Percentiles rank a stretch among this genome's conserved stretches.
Conservation (phyloP, 495 filamentous ascomycete genomes). For the Astrocystis sublimbata region DNA sequence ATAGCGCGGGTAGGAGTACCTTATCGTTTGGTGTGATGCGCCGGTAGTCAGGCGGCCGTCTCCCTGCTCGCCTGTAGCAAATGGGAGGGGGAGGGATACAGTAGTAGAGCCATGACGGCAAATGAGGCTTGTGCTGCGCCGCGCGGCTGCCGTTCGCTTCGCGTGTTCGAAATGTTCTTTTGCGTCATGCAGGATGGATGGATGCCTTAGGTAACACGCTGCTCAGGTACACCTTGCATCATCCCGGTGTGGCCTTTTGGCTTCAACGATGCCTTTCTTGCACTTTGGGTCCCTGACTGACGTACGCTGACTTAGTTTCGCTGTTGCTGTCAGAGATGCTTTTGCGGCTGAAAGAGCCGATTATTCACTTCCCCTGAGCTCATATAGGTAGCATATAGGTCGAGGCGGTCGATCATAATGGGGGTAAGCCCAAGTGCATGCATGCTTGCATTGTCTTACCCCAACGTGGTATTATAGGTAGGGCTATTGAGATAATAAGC, state of each 20-base stretch:
- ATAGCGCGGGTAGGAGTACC: background rate
- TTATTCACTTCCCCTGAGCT: background rate
- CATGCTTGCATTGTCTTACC: background rate
- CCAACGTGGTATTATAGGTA: constrained; percentile 17
- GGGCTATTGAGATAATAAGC: constrained; percentile 13
- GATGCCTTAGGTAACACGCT: background rate
- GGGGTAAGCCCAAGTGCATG: background rate
- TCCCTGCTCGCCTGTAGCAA: background rate
- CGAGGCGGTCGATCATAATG: constrained; percentile 2
- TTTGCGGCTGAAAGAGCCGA: constrained; percentile 12
- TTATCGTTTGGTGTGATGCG: background rate
- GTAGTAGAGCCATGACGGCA: too few relatives aligned
- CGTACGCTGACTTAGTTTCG: too few relatives aligned
- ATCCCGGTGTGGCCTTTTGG: background rate
- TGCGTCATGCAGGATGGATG: constrained; percentile 1
- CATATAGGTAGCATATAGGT: background rate
- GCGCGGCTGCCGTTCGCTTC: constrained; percentile 6
- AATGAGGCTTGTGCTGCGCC: constrained; percentile 10
- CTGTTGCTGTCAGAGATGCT: background rate
- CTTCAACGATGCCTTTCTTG: background rate
- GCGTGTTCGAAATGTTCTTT: constrained; percentile 4
- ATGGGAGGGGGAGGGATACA: too few relatives aligned
- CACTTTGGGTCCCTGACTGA: background rate
- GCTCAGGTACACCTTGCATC: too few relatives aligned
- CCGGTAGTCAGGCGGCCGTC: constrained; percentile 4